Percentiles rank a stretch among this genome's conserved stretches.
phyloP scores from a whole-genome alignment of 805 yeast genomes.

The Cyberlindnera sargentensis region DNA sequence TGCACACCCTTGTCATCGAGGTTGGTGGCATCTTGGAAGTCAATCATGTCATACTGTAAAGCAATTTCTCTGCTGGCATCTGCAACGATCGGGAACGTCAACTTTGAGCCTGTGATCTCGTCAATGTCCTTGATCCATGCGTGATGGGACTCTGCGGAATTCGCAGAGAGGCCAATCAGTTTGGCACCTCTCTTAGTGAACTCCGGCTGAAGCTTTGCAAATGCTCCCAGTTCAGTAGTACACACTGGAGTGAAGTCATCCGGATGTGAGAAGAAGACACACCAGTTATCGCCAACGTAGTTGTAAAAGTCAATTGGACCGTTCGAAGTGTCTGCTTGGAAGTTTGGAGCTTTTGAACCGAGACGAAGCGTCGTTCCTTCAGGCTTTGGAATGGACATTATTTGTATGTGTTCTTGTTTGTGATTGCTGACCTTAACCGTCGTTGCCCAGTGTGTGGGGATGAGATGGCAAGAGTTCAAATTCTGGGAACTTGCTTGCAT shows the following conservation, averaged over 20 bases:
- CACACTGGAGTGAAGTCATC: constrained; percentile 78
- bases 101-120: constrained; percentile 52
- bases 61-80: constrained; percentile 59
- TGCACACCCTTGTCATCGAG: constrained; percentile 58
- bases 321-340: constrained; percentile 53
- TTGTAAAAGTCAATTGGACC: constrained; percentile 61
- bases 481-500: no score
- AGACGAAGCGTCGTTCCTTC: constrained; percentile 34
- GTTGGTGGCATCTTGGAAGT: constrained; percentile 61
- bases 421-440: not conserved
- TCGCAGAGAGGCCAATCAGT: constrained; percentile 63
- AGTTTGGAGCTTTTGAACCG: constrained; percentile 67
- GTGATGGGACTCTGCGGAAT: constrained; percentile 52
- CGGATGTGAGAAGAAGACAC: constrained; percentile 66
- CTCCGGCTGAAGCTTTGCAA: constrained; percentile 64
- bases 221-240: constrained; percentile 74
- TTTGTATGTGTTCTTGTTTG: constrained; percentile 26
- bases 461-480: no score
- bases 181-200: constrained; percentile 58
- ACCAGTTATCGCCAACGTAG: constrained; percentile 56
- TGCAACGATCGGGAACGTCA: constrained; percentile 63
- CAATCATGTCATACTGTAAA: constrained; percentile 60
- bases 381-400: constrained; percentile 36
- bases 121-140: constrained; percentile 70
- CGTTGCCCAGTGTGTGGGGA: no score